These are phyloP conservation scores for Cryptosporidium viatorum DNA, from an alignment of 169 alveolate genomes.

Conservation along the genomic window DNA sequence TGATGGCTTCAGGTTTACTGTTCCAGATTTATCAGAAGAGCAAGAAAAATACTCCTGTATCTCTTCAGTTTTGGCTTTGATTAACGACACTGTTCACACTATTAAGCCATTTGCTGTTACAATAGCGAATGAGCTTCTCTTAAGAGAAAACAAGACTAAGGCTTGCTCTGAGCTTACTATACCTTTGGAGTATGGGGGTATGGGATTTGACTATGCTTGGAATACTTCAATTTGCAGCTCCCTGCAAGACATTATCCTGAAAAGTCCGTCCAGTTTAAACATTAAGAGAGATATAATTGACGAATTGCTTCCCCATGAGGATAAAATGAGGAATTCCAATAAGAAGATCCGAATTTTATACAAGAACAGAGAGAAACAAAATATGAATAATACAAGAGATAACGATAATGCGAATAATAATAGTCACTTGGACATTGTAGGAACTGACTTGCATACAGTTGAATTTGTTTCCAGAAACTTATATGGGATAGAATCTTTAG, in stretches of 20 bases:
- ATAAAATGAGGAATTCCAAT: conserved; percentile 19
- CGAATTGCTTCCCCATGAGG: conserved; percentile 36
- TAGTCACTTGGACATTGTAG: neutral
- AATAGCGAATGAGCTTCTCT: conserved; percentile 45
- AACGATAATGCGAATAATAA: neutral
- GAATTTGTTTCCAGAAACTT: conserved; percentile 43
- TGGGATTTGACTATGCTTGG: conserved; percentile 72
- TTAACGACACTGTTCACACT: conserved; percentile 49
- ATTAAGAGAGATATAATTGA: conserved; percentile 44
- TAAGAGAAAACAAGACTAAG: conserved; percentile 23
- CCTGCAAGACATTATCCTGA: conserved; percentile 22
- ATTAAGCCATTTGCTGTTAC: conserved; percentile 64
- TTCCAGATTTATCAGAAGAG: conserved; percentile 52
- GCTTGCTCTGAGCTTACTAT: conserved; percentile 59
- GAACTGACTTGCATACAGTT: conserved; percentile 8
- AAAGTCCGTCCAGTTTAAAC: conserved; percentile 20
- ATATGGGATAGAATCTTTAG: conserved; percentile 61
- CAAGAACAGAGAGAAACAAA: neutral
- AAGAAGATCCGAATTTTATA: conserved; percentile 1
- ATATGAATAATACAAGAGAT: neutral
- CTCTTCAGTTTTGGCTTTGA: conserved; percentile 28
- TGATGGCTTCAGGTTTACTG: conserved; percentile 63
- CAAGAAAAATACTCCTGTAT: conserved; percentile 23
- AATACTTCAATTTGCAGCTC: conserved; percentile 25
- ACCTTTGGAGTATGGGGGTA: conserved; percentile 65